Evolutionary conservation across 1,139 yeast genomes (phyloP).

Genomic region (Suhomyces yuchorum): DNA sequence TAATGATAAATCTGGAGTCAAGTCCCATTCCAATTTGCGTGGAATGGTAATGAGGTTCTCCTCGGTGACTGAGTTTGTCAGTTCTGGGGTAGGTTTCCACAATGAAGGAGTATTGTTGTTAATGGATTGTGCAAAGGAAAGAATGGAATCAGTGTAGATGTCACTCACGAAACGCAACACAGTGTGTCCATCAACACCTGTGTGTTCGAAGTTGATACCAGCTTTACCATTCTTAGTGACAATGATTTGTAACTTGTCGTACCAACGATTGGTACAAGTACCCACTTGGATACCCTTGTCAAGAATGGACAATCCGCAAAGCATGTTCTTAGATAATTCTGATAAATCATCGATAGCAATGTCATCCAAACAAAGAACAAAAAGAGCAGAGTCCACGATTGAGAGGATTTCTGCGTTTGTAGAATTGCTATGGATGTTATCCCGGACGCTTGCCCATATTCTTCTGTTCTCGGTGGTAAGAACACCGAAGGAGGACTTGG

Average conservation of each 20-base stretch:
- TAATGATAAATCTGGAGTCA: conserved; percentile 72
- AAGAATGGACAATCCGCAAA: conserved; percentile 79
- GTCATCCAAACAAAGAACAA: conserved; percentile 81
- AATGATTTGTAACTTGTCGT: conserved; percentile 86
- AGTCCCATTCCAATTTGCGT: conserved; percentile 85
- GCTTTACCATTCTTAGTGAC: conserved; percentile 92
- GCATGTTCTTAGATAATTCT: conserved; percentile 76
- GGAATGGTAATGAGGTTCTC: conserved; percentile 62
- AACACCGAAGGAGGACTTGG: conserved; percentile 84
- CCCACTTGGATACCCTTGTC: conserved; percentile 90
- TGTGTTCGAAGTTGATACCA: conserved; percentile 91
- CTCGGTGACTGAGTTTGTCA: conserved; percentile 5
- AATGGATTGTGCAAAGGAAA: conserved; percentile 82
- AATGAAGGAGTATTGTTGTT: conserved; percentile 79
- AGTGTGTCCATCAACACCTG: conserved; percentile 96
- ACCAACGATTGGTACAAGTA: conserved; percentile 94
- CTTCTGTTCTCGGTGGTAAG: conserved; percentile 86
- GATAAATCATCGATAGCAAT: conserved; percentile 65
- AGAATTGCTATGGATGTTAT: conserved; percentile 41
- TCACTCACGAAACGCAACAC: conserved; percentile 86
- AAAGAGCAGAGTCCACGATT: conserved; percentile 77
- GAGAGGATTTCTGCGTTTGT: conserved; percentile 70
- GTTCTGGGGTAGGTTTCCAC: conserved; percentile 46
- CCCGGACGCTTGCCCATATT: conserved; percentile 78
- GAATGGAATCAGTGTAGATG: conserved; percentile 85